Conservation (phyloP, 2,329 filamentous ascomycete species). For the Dryadomyces quercus-mongolicae region DNA sequence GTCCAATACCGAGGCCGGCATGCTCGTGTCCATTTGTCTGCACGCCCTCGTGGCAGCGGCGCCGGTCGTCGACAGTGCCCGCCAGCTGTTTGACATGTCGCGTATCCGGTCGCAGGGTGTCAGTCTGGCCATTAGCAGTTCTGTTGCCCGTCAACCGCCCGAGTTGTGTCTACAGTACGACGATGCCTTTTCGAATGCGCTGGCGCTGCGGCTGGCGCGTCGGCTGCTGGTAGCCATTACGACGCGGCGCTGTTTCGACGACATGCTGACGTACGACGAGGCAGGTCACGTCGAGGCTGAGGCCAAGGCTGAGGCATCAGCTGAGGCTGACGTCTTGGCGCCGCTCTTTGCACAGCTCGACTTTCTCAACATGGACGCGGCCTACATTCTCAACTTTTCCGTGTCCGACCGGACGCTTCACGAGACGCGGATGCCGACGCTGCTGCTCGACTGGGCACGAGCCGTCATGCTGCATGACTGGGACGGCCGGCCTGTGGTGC, state of each 20-base stretch:
- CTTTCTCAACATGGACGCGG: conserved; percentile 31
- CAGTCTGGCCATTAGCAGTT: conserved; percentile 32
- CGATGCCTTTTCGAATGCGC: conserved; percentile 49
- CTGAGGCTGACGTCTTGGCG: conserved; percentile 32
- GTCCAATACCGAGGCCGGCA: conserved; percentile 37
- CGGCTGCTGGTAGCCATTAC: conserved; percentile 46
- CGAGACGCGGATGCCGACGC: conserved; percentile 42
- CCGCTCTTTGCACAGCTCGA: conserved; percentile 42
- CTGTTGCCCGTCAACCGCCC: conserved; percentile 32
- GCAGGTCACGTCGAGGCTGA: not conserved
- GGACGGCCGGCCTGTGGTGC: conserved; percentile 62
- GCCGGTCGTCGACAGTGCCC: conserved; percentile 35
- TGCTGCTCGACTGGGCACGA: conserved; percentile 59
- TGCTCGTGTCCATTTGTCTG: conserved; percentile 46
- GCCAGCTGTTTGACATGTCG: conserved; percentile 45
- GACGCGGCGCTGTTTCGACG: conserved; percentile 37
- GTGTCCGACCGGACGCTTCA: conserved; percentile 40
- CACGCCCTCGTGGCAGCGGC: conserved; percentile 49
- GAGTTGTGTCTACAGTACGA: conserved; percentile 47
- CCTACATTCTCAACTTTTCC: conserved; percentile 34
- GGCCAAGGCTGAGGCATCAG: no score
- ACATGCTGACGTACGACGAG: conserved; percentile 20
- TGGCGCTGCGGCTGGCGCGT: conserved; percentile 45
- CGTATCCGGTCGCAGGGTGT: conserved; percentile 44
- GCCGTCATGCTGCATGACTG: conserved; percentile 68